Evolutionary conservation across 2,329 filamentous ascomycete species (phyloP).

Genomic region (Thermomyces lanuginosus): DNA sequence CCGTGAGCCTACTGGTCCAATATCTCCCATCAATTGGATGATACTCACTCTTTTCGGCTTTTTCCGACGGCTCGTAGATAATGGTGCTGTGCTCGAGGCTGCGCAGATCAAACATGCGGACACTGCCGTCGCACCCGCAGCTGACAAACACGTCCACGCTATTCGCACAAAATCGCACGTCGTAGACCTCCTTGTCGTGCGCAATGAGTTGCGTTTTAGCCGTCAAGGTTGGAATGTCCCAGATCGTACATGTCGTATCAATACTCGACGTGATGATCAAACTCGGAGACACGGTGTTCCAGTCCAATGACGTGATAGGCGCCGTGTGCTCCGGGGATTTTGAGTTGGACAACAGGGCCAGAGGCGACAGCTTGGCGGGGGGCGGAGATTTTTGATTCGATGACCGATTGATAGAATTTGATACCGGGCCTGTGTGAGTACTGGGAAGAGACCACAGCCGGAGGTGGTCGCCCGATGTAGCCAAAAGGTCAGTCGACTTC

Average conservation of each 20-base stretch:
- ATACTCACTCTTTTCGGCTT: slow-evolving; percentile 50
- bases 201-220: slow-evolving; percentile 97
- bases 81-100: slow-evolving; percentile 97
- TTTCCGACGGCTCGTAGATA: slow-evolving; percentile 92
- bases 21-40: too few species aligned
- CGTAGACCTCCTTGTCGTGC: slow-evolving; percentile 97
- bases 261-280: slow-evolving; percentile 98
- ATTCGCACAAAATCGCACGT: slow-evolving; percentile 93
- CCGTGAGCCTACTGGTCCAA: too few species aligned
- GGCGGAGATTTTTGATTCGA: slow-evolving; percentile 44
- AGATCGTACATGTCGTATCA: slow-evolving; percentile 97
- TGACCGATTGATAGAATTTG: slow-evolving; percentile 54
- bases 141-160: slow-evolving; percentile 98
- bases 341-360: slow-evolving; percentile 88
- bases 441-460: slow-evolving; percentile 79
- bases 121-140: slow-evolving; percentile 92
- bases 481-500: slow-evolving; percentile 83
- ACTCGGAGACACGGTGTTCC: slow-evolving; percentile 94
- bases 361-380: slow-evolving; percentile 71
- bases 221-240: slow-evolving; percentile 95
- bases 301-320: slow-evolving; percentile 87
- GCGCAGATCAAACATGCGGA: slow-evolving; percentile 94
- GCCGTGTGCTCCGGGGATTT: slow-evolving; percentile 98
- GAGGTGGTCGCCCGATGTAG: slow-evolving; percentile 87
- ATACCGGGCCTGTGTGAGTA: slow-evolving; percentile 41